These are phyloP conservation scores for Helianthus tuberosus DNA, from an alignment of 129 eudicot genomes.

Conservation along the genomic window DNA sequence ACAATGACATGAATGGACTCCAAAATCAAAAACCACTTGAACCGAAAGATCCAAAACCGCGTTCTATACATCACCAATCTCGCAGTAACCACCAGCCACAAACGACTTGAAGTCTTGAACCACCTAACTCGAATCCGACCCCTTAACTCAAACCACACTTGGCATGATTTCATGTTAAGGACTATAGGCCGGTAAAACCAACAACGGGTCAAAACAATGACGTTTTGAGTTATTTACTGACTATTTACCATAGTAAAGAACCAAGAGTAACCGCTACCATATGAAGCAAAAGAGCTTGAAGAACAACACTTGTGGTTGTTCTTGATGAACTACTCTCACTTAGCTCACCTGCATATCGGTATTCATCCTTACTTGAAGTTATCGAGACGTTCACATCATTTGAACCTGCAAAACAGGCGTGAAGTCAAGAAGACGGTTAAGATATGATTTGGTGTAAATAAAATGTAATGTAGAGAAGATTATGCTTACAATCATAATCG, in stretches of 20 bases:
- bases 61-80: conserved; percentile 11
- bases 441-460: not conserved
- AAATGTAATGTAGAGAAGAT: not conserved
- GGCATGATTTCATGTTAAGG: too few species aligned
- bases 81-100: conserved; percentile 8
- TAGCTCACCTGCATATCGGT: conserved; percentile 71
- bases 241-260: conserved; percentile 31
- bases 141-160: not conserved
- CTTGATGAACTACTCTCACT: conserved; percentile 51
- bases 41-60: conserved; percentile 17
- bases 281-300: conserved; percentile 25
- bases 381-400: conserved; percentile 79
- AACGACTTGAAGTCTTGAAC: not conserved
- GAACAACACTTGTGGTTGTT: conserved; percentile 25
- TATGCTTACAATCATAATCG: conserved; percentile 85
- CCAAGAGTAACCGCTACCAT: conserved; percentile 23
- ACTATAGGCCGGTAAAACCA: not conserved
- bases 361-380: conserved; percentile 69
- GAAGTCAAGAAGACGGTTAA: not conserved
- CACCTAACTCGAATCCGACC: not conserved
- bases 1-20: conserved; percentile 5
- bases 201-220: not conserved
- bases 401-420: conserved; percentile 57
- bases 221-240: not conserved
- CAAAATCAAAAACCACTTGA: not conserved